A percentile compares a stretch with the other conserved stretches of the same genome.
Evolutionary conservation across 805 yeast genomes (phyloP).

Genomic region (Zygotorulaspora sp.): DNA sequence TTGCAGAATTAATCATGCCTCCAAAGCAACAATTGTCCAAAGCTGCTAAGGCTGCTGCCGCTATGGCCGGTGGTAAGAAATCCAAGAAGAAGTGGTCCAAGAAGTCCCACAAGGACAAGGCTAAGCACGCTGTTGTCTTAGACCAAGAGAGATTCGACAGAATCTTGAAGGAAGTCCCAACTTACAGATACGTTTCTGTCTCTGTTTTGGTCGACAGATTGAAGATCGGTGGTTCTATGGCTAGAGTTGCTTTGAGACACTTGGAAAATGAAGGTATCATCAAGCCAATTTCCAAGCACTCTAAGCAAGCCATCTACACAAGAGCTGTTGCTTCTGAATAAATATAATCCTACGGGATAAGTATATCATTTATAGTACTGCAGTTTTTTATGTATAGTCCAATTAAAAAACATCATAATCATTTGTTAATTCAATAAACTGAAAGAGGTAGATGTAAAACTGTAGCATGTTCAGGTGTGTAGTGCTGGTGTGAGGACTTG

Average conservation of each 20-base stretch:
- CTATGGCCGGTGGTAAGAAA: slow-evolving; percentile 99
- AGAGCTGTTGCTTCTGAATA: slow-evolving; percentile 66
- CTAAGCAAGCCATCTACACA: slow-evolving; percentile 95
- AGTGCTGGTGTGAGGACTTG: no score
- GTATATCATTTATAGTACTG: not conserved
- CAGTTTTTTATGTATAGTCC: slow-evolving; percentile 1
- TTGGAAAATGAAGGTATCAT: slow-evolving; percentile 93
- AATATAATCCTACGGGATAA: slow-evolving; percentile 22
- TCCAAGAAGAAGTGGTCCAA: slow-evolving; percentile 99
- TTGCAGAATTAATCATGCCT: slow-evolving; percentile 63
- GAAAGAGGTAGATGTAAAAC: no score
- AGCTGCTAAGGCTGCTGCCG: slow-evolving; percentile 99
- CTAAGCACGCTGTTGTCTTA: slow-evolving; percentile 93
- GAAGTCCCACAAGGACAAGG: slow-evolving; percentile 99
- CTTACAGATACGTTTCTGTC: slow-evolving; percentile 96
- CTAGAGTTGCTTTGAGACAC: slow-evolving; percentile 96
- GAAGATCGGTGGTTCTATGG: slow-evolving; percentile 98
- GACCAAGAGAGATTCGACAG: slow-evolving; percentile 99
- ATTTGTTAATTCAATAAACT: slow-evolving; percentile 1
- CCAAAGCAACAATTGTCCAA: slow-evolving; percentile 98
- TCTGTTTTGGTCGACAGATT: slow-evolving; percentile 98
- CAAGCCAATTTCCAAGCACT: slow-evolving; percentile 89
- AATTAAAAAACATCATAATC: slow-evolving; percentile 1
- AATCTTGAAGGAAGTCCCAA: slow-evolving; percentile 98
- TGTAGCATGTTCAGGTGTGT: no score